Evolutionary conservation across 2,329 filamentous ascomycete species (phyloP).

Genomic region (Fusarium dimerum): DNA sequence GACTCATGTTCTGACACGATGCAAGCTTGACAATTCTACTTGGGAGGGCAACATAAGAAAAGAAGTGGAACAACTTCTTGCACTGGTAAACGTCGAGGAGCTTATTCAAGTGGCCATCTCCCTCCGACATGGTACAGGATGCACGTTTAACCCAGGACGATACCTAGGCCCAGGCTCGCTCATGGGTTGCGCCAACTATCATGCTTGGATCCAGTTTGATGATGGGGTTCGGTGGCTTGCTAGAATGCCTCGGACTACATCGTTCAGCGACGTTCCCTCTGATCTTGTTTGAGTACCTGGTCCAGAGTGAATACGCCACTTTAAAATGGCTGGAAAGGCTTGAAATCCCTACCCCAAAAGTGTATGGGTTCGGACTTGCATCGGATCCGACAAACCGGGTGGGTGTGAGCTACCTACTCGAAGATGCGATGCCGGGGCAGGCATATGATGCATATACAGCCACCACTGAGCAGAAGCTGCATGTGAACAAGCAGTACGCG

Average conservation of each 20-base stretch:
- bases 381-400: conserved; percentile 20
- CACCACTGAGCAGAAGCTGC: conserved; percentile 8
- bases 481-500: conserved; percentile 7
- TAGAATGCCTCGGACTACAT: conserved; percentile 23
- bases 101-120: conserved; percentile 14
- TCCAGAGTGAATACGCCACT: conserved; percentile 34
- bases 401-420: conserved; percentile 29
- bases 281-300: conserved; percentile 27
- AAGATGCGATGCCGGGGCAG: conserved; percentile 26
- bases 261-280: conserved; percentile 20
- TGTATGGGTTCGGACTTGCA: conserved; percentile 24
- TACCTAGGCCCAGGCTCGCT: conserved; percentile 16
- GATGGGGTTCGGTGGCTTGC: conserved; percentile 26
- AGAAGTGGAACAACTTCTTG: conserved; percentile 4
- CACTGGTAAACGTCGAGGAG: conserved; percentile 2
- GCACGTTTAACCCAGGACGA: conserved; percentile 16
- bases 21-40: conserved; percentile 2
- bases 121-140: conserved; percentile 10
- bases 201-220: conserved; percentile 27
- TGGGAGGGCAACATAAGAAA: conserved; percentile 1
- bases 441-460: conserved; percentile 8
- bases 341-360: conserved; percentile 26
- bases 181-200: conserved; percentile 28
- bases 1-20: background rate
- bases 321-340: conserved; percentile 33